phyloP scores from a whole-genome alignment of 768 basidiomycete genomes.

The Xerocomellus amylosporus region DNA sequence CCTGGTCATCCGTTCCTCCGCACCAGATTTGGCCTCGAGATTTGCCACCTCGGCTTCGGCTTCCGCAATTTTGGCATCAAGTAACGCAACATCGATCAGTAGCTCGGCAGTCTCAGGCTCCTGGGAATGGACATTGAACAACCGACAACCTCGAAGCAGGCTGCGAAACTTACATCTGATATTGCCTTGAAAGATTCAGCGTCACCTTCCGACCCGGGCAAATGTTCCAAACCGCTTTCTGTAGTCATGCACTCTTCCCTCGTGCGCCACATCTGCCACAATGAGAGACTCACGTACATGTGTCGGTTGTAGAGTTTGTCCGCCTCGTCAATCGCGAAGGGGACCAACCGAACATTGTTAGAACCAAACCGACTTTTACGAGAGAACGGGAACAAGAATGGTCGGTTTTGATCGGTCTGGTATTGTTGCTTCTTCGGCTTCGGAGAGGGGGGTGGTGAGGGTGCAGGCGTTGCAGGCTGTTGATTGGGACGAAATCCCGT shows the following conservation, averaged over 20 bases:
- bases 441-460: constrained; percentile 76
- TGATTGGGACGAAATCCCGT: constrained; percentile 39
- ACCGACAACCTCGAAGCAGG: not conserved
- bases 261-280: constrained; percentile 94
- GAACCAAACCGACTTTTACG: constrained; percentile 47
- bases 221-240: constrained; percentile 85
- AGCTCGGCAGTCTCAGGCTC: constrained; percentile 61
- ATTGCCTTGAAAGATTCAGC: constrained; percentile 50
- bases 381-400: constrained; percentile 95
- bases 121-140: constrained; percentile 29
- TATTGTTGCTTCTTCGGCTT: constrained; percentile 99
- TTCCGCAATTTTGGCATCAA: constrained; percentile 75
- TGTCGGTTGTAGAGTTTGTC: constrained; percentile 86
- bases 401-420: constrained; percentile 92
- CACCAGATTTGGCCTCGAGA: constrained; percentile 45
- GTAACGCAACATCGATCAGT: constrained; percentile 67
- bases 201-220: constrained; percentile 65
- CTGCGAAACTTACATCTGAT: constrained; percentile 34
- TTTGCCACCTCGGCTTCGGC: constrained; percentile 54
- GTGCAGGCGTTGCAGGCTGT: constrained; percentile 86
- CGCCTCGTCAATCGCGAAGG: constrained; percentile 95
- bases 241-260: constrained; percentile 93
- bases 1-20: constrained; percentile 60
- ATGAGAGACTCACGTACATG: constrained; percentile 83
- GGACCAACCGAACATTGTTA: constrained; percentile 70